Base-by-base conservation (phyloP, 1,284 basidiomycete genomes). In the Waitea zeae region DNA sequence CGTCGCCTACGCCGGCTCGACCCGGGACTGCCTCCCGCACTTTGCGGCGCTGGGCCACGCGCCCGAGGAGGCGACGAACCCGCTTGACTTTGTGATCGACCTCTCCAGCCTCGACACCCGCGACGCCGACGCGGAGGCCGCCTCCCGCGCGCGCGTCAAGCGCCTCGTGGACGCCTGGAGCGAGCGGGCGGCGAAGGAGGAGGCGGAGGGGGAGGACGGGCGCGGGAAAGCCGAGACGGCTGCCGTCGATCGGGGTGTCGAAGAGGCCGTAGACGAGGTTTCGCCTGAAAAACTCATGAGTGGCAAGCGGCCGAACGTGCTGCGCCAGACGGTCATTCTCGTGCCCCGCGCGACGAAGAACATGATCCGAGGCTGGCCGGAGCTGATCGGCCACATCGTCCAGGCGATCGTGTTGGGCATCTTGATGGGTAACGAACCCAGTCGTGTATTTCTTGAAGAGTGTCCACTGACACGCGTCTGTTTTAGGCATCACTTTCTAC, bases 1-100 rank as follows among this genome's bases (percentile, higher is more conserved):
- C 18, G 52, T 63, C 9, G 55, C 64, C 4, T 68, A 59, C 42
- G 57, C 56, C 13, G 65, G 64, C 2, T 42, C 39, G 12, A 45
- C 52, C 7, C 35, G 39, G 3, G 49, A 50, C 6, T 54, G 57
- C 20, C 45, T 66, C 0, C 41, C 44, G 1, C 62, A 62, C 56
- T 66, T 68, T 34, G 42, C 41, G 4, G 26, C 39, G 1, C 44
- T 59, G 30, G 59, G 56, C 15, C 43, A 54, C 9, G 49, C 50
- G 34, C 29, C 45, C 40, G 34, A 46, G 34, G 40, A 37, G 3
- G 54, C 52, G 7, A 46, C 56, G 12, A 59, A 59, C 37, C 53
- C 54, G 1, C 48, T 59, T 14, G 64, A 67, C 44, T 67, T 62
- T 39, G 46, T 67, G n/a, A 59, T 67, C 39, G 62, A 66, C 38